These are phyloP conservation scores for Gnaphalium uliginosum DNA, from an alignment of 129 eudicot species.

Conservation along the genomic window DNA sequence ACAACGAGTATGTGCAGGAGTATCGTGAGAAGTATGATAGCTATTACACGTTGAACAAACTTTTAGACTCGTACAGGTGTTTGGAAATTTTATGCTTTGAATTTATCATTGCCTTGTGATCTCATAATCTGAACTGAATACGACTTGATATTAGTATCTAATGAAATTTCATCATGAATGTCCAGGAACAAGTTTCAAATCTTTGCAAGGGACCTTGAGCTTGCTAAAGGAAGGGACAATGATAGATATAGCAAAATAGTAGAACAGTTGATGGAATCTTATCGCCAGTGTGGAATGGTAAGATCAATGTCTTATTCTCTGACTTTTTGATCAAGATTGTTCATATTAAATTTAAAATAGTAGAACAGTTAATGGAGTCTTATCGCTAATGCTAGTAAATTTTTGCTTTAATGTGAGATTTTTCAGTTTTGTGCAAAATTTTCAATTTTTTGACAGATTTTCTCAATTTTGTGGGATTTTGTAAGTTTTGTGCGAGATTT, in stretches of 20 bases:
- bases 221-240: constrained; percentile 71
- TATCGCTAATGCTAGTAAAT: neutral
- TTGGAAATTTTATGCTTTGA: neutral
- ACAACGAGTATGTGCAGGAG: constrained; percentile 79
- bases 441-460: no score
- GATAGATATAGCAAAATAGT: constrained; percentile 57
- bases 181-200: constrained; percentile 64
- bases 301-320: constrained; percentile 16
- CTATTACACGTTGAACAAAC: constrained; percentile 65
- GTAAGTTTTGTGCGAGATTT: neutral
- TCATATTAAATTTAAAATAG: neutral
- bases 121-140: constrained; percentile 22
- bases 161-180: constrained; percentile 27
- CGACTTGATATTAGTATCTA: constrained; percentile 22
- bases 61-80: constrained; percentile 78
- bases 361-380: neutral
- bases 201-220: constrained; percentile 71
- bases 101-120: neutral
- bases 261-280: constrained; percentile 70
- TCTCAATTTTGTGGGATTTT: no score
- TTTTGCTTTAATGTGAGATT: neutral
- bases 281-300: constrained; percentile 76
- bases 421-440: no score
- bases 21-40: constrained; percentile 79
- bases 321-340: constrained; percentile 1